Evolutionary conservation across 768 basidiomycete species (phyloP).

Genomic region (Lactarius akahatsu): DNA sequence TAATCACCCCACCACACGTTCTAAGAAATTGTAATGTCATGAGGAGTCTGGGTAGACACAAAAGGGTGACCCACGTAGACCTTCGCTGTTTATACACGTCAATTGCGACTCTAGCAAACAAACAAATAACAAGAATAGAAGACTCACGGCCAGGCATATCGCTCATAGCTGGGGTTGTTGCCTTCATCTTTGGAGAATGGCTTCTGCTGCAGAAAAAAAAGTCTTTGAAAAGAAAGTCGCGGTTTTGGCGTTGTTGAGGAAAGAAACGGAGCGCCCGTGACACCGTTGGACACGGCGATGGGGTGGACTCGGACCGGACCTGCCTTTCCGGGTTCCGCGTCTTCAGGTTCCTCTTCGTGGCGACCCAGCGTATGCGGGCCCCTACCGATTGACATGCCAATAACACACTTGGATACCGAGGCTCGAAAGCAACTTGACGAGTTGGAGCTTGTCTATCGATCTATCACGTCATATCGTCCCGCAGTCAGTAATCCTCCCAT

Average conservation of each 20-base stretch:
- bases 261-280: conserved; percentile 23
- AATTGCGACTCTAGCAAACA: conserved; percentile 12
- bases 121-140: conserved; percentile 15
- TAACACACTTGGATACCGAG: conserved; percentile 30
- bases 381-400: conserved; percentile 11
- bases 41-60: neutral
- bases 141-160: conserved; percentile 81
- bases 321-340: conserved; percentile 7
- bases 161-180: conserved; percentile 49
- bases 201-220: conserved; percentile 7
- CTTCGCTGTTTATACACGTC: conserved; percentile 50
- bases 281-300: neutral
- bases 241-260: conserved; percentile 16
- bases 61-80: conserved; percentile 59
- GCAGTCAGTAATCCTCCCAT: conserved; percentile 35
- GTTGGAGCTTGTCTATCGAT: conserved; percentile 32
- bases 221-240: conserved; percentile 3
- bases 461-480: conserved; percentile 34
- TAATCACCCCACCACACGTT: conserved; percentile 88
- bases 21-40: conserved; percentile 39
- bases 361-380: neutral
- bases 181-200: conserved; percentile 21
- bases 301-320: conserved; percentile 21
- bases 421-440: conserved; percentile 31
- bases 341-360: conserved; percentile 5